phyloP scores from a whole-genome alignment of 2,329 filamentous ascomycete genomes.

The Phoma herbarum region DNA sequence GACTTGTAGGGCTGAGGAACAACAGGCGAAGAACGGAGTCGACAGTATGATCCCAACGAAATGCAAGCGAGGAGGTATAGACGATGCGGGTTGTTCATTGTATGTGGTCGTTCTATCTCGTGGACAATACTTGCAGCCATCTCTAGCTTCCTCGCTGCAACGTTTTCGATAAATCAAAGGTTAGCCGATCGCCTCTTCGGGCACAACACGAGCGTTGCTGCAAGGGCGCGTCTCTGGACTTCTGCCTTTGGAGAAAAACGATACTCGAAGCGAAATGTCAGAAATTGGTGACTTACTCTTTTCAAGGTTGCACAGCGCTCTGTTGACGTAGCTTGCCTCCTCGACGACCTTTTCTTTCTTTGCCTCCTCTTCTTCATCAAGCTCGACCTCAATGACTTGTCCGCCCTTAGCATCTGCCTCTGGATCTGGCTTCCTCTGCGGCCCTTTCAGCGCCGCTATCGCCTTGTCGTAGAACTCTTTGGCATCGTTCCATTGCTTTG shows the following conservation, averaged over 20 bases:
- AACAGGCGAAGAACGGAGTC: not conserved
- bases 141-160: constrained; percentile 7
- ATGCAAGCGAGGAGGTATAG: constrained; percentile 8
- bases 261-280: constrained; percentile 1
- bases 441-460: constrained; percentile 73
- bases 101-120: constrained; percentile 8
- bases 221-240: not conserved
- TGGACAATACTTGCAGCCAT: constrained; percentile 13
- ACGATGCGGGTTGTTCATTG: constrained; percentile 14
- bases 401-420: constrained; percentile 53
- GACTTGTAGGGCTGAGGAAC: not conserved
- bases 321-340: constrained; percentile 83
- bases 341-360: constrained; percentile 70
- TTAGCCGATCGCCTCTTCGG: not conserved
- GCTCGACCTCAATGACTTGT: constrained; percentile 56
- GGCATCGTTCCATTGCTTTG: constrained; percentile 79
- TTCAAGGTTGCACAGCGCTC: constrained; percentile 88
- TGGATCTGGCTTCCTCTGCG: constrained; percentile 57
- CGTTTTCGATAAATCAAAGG: not conserved
- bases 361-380: constrained; percentile 68
- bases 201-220: not conserved
- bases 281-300: constrained; percentile 63
- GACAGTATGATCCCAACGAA: not conserved
- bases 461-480: constrained; percentile 92
- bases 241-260: not conserved